Base-by-base conservation (phyloP, 2,329 filamentous ascomycete genomes). In the Monilinia polystroma region DNA sequence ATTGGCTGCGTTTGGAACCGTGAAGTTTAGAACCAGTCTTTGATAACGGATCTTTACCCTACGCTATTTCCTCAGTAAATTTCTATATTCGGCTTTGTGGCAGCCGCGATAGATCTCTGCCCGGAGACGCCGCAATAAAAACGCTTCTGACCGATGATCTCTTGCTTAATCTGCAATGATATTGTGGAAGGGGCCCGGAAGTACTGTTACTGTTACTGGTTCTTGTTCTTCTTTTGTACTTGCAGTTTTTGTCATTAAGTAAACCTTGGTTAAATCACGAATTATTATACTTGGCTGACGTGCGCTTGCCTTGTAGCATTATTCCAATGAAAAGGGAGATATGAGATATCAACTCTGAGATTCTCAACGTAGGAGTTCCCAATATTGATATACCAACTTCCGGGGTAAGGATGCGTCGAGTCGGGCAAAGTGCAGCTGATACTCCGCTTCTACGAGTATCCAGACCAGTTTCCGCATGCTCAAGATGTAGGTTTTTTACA, bases 391-490 rank as follows among this genome's bases (percentile, higher is more conserved):
- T 23, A 57, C 18, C 62, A 18, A 26, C 29, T 51, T 43, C 57
- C 51, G 49, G 23, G 20, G 49, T 23, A 60, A 68, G 54, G 14
- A 74, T 74, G 73, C 67, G 55, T 68, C 69, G 70, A 45, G 52
- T 66, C 20, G 47, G 64, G 45, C 71, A 70, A 47, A 75, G 72
- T 64, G 67, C 72, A 41, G 71, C 72, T 35, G 73, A 76, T 64
- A 74, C 86, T 45, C 88, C 88, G 26, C 78, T 89, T 64, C 80
- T 92, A 73, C 85, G 88, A 73, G 91, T 94, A 70, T 93, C 90
- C 75, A 84, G 91, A 70, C 90, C 91, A 6, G 90, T 92, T 60
- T 90, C 90, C 65, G 91, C 91, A 32, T 94, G 91, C 77, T 91
- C 90, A 68, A 84, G 90, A 82, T 94, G 91, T 83, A 70, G 78